Evolutionary conservation across 2,329 filamentous ascomycete species (phyloP).

Genomic region (Cladophialophora carrionii): DNA sequence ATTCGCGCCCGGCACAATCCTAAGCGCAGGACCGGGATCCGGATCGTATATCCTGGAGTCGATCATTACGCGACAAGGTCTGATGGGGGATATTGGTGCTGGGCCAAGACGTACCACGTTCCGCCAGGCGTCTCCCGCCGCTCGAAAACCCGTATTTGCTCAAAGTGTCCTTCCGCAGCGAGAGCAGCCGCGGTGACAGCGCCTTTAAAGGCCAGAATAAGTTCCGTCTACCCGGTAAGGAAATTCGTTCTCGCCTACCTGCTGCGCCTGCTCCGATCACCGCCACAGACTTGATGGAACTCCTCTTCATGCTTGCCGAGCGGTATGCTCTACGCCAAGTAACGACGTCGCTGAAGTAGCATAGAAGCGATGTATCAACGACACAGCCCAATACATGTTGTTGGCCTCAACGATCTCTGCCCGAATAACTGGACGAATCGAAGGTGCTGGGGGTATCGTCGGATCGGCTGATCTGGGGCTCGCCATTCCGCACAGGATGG

Average conservation of each 20-base stretch:
- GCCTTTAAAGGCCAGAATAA: slow-evolving; percentile 35
- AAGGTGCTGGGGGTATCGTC: not conserved
- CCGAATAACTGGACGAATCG: not conserved
- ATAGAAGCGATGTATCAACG: not conserved
- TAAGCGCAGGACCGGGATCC: slow-evolving; percentile 40
- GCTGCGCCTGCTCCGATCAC: slow-evolving; percentile 18
- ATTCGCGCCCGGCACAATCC: slow-evolving; percentile 40
- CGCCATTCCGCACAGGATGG: slow-evolving; percentile 12
- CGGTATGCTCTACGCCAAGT: not conserved
- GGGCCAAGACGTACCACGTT: slow-evolving; percentile 41
- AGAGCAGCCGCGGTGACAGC: slow-evolving; percentile 44
- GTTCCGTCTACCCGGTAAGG: not conserved
- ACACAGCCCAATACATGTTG: not conserved
- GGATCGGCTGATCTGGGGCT: not conserved
- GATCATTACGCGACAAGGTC: not conserved
- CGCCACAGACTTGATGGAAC: slow-evolving; percentile 15
- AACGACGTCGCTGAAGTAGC: not conserved
- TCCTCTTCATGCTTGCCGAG: not conserved
- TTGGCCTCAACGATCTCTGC: not conserved
- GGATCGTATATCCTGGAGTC: slow-evolving; percentile 44
- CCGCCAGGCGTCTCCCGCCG: slow-evolving; percentile 43
- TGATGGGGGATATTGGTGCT: not conserved
- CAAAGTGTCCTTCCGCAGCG: slow-evolving; percentile 43
- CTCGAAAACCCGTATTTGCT: slow-evolving; percentile 44
- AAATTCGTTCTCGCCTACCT: slow-evolving; percentile 4